Conservation (phyloP, 805 yeast genomes). For the Komagataella pastoris region DNA sequence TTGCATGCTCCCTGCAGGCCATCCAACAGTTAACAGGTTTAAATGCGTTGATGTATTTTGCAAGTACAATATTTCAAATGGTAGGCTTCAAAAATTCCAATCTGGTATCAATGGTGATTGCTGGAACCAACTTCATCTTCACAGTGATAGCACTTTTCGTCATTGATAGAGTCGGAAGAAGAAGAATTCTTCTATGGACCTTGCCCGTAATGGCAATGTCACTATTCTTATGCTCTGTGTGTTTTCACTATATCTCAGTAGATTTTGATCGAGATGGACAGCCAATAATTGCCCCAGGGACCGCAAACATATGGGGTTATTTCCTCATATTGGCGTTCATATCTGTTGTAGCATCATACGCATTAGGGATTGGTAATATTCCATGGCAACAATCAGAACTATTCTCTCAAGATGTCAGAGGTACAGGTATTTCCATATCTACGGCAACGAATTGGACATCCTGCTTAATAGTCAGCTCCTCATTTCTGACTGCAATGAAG, state of each 20-base stretch:
- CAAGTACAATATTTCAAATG: slow-evolving; percentile 82
- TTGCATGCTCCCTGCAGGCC: slow-evolving; percentile 90
- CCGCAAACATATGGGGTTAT: slow-evolving; percentile 78
- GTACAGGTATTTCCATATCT: slow-evolving; percentile 81
- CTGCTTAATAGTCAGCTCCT: slow-evolving; percentile 77
- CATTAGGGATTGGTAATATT: slow-evolving; percentile 91
- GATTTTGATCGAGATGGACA: slow-evolving; percentile 35
- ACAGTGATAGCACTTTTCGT: slow-evolving; percentile 77
- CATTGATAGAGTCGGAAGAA: slow-evolving; percentile 81
- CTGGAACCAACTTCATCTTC: slow-evolving; percentile 88
- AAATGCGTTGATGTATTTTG: slow-evolving; percentile 91
- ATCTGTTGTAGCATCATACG: slow-evolving; percentile 73
- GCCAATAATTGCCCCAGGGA: slow-evolving; percentile 28
- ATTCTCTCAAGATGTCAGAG: slow-evolving; percentile 88
- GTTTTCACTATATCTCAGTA: slow-evolving; percentile 75
- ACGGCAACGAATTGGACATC: slow-evolving; percentile 96
- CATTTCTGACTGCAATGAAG: slow-evolving; percentile 88
- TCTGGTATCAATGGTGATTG: slow-evolving; percentile 88
- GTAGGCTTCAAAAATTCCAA: slow-evolving; percentile 84
- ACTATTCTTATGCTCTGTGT: slow-evolving; percentile 71
- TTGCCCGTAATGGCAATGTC: slow-evolving; percentile 77
- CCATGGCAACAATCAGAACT: slow-evolving; percentile 98
- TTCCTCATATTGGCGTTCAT: slow-evolving; percentile 76
- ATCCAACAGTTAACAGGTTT: slow-evolving; percentile 96
- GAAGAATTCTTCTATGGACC: slow-evolving; percentile 63